phyloP scores from a whole-genome alignment of 129 eudicot genomes.

The Helianthus tuberosus region DNA sequence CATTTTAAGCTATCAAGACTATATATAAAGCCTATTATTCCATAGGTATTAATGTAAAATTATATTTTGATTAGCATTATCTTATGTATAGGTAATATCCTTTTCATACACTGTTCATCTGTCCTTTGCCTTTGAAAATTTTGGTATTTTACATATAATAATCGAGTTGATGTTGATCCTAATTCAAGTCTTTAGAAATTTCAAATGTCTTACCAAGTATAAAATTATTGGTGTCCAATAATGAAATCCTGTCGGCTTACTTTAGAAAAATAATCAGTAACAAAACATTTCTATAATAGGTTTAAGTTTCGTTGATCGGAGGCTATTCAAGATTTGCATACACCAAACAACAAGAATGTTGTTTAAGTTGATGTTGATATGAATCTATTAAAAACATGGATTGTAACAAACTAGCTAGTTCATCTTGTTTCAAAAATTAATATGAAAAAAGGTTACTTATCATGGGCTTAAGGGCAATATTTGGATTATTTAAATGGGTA shows the following conservation, averaged over 20 bases:
- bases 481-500: not conserved
- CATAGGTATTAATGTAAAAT: not conserved
- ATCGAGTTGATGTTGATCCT: conserved; percentile 33
- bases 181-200: conserved; percentile 22
- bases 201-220: conserved; percentile 1
- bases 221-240: conserved; percentile 19
- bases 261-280: conserved; percentile 10
- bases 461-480: conserved; percentile 2
- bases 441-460: not conserved
- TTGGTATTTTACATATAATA: conserved; percentile 7
- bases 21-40: not conserved
- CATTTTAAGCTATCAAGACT: conserved; percentile 2
- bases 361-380: not conserved
- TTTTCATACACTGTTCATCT: too few relatives aligned
- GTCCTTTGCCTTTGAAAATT: not conserved
- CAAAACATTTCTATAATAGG: not conserved
- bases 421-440: not conserved
- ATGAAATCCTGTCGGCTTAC: conserved; percentile 9
- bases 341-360: not conserved
- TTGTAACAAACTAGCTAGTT: conserved; percentile 16
- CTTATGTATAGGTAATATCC: too few relatives aligned
- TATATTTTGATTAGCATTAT: not conserved
- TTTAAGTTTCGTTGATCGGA: not conserved
- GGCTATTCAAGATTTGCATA: too few relatives aligned
- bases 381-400: conserved; percentile 24